Percentiles rank a stretch among this genome's conserved stretches.
Conservation (phyloP, 2,329 filamentous ascomycete genomes). For the Diplodia scrobiculata region DNA sequence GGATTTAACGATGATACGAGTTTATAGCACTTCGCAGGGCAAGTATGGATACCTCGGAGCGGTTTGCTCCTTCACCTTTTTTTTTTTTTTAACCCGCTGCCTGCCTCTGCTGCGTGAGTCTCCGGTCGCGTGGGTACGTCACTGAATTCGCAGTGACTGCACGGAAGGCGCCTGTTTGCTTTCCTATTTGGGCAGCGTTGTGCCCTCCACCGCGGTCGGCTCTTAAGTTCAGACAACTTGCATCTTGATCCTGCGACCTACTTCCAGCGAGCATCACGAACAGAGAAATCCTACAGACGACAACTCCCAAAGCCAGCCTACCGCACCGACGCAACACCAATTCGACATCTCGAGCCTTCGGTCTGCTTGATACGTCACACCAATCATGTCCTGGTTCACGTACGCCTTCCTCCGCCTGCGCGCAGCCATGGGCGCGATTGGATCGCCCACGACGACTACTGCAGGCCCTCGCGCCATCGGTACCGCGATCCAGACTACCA, state of each 20-base stretch:
- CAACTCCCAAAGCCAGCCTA: not conserved
- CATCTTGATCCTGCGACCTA: not conserved
- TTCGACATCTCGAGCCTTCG: not conserved
- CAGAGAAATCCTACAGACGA: not conserved
- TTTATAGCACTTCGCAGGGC: conserved; percentile 5
- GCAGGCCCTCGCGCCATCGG: not conserved
- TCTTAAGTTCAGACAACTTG: not conserved
- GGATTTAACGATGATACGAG: conserved; percentile 25
- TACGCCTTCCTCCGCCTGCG: conserved; percentile 3
- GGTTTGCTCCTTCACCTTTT: not conserved
- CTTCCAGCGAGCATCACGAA: not conserved
- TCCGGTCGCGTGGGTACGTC: not conserved
- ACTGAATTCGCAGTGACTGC: not conserved
- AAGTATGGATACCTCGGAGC: not conserved
- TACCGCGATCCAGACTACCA: conserved; percentile 3
- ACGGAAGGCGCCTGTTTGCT: not conserved
- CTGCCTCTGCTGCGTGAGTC: not conserved
- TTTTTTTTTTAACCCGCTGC: not conserved
- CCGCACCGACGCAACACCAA: not conserved
- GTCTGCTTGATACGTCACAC: not conserved
- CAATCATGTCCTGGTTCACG: conserved; percentile 15
- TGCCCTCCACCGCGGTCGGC: not conserved
- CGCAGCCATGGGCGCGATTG: not conserved
- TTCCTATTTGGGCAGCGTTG: not conserved
- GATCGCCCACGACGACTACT: not conserved